These are phyloP conservation scores for Plantago lanceolata DNA, from an alignment of 305 asterid species.

Conservation along the genomic window DNA sequence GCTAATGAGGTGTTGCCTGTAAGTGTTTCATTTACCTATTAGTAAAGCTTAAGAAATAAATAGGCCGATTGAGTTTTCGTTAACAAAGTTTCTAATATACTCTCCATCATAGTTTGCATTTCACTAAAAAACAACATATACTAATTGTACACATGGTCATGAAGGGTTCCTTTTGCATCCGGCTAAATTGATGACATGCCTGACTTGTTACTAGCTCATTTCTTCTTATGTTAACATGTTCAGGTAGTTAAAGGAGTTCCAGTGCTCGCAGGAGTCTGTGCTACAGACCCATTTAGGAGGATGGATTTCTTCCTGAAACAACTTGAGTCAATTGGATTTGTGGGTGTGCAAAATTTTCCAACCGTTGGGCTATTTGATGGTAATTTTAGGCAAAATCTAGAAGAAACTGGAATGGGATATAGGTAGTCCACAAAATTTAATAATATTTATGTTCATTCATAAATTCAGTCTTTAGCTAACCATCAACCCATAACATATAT, in stretches of 20 bases:
- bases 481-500: background rate
- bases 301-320: slow-evolving; percentile 90
- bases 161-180: background rate
- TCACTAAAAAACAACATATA: background rate
- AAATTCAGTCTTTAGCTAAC: slow-evolving; percentile 15
- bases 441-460: background rate
- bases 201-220: slow-evolving; percentile 18
- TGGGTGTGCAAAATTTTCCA: slow-evolving; percentile 94
- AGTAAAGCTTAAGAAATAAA: background rate
- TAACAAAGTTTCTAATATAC: background rate
- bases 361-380: slow-evolving; percentile 96
- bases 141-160: slow-evolving; percentile 10
- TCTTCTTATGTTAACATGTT: slow-evolving; percentile 23
- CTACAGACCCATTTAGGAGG: slow-evolving; percentile 89
- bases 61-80: background rate
- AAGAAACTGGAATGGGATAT: slow-evolving; percentile 98
- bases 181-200: background rate
- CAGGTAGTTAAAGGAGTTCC: slow-evolving; percentile 87
- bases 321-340: slow-evolving; percentile 83
- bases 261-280: slow-evolving; percentile 97
- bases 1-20: slow-evolving; percentile 96
- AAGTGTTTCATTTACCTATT: slow-evolving; percentile 34
- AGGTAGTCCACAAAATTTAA: slow-evolving; percentile 38
- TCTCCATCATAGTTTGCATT: background rate
- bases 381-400: slow-evolving; percentile 83